Base-by-base conservation (phyloP, 73 alveolate species). In the Blepharisma japonicum region DNA sequence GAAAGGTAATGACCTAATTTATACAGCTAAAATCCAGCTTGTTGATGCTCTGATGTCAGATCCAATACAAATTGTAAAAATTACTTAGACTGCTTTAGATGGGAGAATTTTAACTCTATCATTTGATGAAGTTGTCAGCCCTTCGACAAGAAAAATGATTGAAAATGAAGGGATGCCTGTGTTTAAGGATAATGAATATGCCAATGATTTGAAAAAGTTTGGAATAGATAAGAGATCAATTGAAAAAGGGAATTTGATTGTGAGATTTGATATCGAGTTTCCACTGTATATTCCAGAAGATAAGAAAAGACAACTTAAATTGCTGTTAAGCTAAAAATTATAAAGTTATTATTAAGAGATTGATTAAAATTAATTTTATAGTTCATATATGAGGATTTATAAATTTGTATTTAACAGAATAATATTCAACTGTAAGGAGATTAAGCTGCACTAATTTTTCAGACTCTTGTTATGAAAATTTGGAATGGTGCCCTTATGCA, bases 141-240 rank as follows among this genome's bases (percentile, higher is more conserved):
- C 98, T 6, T 74, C 86, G 42, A 93, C 97, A 38, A 86, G 82
- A 45, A 93, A 89, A 68, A 50, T 76, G 53, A 89, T 95, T 39
- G 86, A 77, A 56, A 92, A 91, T 14, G 97, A 93, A 71, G 99
- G 99, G 42, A 91, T 95, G 98, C 99, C 99, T 7, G 71, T 93
- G 55, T 82, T 55, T 46, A 81, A 88, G 23, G 67, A 53, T 3
- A 53, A 20, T 14, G n/a, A 14, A 4, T 14, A 11, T 53, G 67
- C 67, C 23, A 20, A 53, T 3, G 74, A 61, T 61, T 85, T 81
- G 45, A 9, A 39, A 8, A 70, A 14, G 38, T 70, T 27, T 70
- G 71, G 25, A 27, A 3, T 27, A 21, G 25, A 70, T 27, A 11
- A 45, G 38, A 78, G 56, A 53, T 53, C 18, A 53, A 20, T 53